phyloP scores from a whole-genome alignment of 1,284 basidiomycete species.

The Ganoderma multipileum region DNA sequence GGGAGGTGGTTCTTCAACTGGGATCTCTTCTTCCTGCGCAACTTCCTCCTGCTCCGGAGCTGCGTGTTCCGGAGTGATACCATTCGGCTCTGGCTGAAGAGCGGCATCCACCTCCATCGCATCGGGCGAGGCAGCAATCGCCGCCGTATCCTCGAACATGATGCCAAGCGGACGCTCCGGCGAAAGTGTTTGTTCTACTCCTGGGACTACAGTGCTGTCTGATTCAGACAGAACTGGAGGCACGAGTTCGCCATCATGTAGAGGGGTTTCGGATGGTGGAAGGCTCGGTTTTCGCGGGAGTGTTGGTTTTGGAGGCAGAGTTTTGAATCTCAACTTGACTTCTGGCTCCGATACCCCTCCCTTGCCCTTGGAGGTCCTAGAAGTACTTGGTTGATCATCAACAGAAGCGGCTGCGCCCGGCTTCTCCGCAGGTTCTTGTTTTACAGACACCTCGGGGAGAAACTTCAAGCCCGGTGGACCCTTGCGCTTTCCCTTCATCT shows the following conservation, averaged over 20 bases:
- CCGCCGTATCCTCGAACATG: not conserved
- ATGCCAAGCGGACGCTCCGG: not conserved
- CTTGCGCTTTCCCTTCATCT: conserved; percentile 19
- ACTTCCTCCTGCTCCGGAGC: not conserved
- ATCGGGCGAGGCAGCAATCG: conserved; percentile 10
- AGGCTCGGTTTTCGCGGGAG: not conserved
- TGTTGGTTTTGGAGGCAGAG: not conserved
- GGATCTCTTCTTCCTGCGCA: not conserved
- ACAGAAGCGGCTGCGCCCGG: no score
- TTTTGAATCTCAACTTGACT: not conserved
- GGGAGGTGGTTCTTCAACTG: not conserved
- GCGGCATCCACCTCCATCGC: conserved; percentile 13
- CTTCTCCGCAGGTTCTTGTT: not conserved
- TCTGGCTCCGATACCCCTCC: not conserved
- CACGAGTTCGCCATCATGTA: not conserved
- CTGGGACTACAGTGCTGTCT: not conserved
- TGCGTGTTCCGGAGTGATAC: not conserved
- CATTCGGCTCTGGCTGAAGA: not conserved
- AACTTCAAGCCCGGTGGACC: conserved; percentile 24
- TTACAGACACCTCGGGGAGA: conserved; percentile 12
- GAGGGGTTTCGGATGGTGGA: not conserved
- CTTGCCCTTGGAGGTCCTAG: not conserved
- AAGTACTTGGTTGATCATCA: not conserved
- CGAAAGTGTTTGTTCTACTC: not conserved
- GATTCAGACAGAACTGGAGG: not conserved